Conservation (phyloP, 768 basidiomycete genomes). For the Termitomyces sp. region DNA sequence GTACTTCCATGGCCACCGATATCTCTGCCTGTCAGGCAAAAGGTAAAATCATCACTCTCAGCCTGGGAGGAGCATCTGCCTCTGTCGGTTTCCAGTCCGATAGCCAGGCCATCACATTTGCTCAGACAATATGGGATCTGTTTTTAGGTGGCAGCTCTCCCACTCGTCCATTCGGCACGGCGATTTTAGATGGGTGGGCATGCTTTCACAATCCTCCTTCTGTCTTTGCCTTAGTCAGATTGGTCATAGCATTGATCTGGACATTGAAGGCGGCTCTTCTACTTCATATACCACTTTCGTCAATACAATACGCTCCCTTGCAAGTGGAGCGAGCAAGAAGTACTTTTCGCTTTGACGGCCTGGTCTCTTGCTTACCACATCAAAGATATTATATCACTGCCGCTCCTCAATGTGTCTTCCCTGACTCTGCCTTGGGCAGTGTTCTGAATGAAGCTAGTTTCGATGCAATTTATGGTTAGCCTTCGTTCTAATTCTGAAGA, state of each 20-base stretch:
- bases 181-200: constrained; percentile 63
- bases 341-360: constrained; percentile 17
- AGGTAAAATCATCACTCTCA: constrained; percentile 55
- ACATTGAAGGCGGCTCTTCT: constrained; percentile 64
- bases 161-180: constrained; percentile 66
- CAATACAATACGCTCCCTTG: constrained; percentile 46
- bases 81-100: constrained; percentile 55
- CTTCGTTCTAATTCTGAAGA: background rate
- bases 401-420: constrained; percentile 64
- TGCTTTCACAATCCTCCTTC: background rate
- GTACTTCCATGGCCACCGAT: constrained; percentile 50
- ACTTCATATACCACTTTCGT: constrained; percentile 49
- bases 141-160: constrained; percentile 54
- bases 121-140: constrained; percentile 64
- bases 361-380: background rate
- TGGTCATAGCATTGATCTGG: constrained; percentile 51
- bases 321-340: constrained; percentile 48
- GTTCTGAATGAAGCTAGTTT: constrained; percentile 58
- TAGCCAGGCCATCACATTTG: constrained; percentile 51
- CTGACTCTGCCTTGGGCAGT: constrained; percentile 53
- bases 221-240: background rate
- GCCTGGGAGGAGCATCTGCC: constrained; percentile 58
- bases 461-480: constrained; percentile 60
- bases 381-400: constrained; percentile 60
- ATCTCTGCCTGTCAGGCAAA: constrained; percentile 61